Evolutionary conservation across 257 asterid genomes (phyloP), one percentile per base, ranked within the genome.

Genomic region (Coffea eugenioides): DNA sequence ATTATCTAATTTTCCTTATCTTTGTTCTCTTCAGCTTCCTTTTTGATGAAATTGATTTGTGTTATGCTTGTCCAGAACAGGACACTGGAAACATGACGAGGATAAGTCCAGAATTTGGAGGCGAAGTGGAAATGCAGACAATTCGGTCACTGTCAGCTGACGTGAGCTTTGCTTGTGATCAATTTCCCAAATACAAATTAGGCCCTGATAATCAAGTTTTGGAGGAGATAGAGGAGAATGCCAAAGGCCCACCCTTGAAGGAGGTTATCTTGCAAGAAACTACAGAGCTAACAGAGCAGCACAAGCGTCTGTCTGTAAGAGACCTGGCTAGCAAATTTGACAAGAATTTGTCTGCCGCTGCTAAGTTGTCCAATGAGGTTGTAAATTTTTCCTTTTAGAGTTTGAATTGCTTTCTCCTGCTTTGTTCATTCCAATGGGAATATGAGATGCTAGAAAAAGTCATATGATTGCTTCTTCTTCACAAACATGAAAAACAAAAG

Each of bases 281-380:
- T 14, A 64, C 89, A 23, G 91, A 91, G 82, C 91, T 95, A 51
- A 85, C 91, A 6, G 93, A 91, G 65, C 99, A 95, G 61, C 99
- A 93, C 86, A 86, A 85, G 84, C 98, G 99, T 18, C 91, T 95
- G 31, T 95, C 99, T 68, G 99, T 95, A 73, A 92, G 99, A 16
- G 99, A 95, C 78, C 92, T 95, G 71, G 99, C 99, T 79, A 92
- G 92, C 88, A 93, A 92, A 84, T 95, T 95, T 21, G 99, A 95
- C 90, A 95, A 93, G 95, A 95, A 92, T 84, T 89, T 93, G 91
- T 84, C 99, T 56, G 94, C 99, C 51, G 97, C 99, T 23, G 98
- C 98, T 34, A 95, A 95, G 84, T 85, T 95, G 85, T 90, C 98
- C 3, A 93, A 90, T 64, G 98, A 95, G 99, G 99, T 89, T 68